A percentile compares a stretch with the other conserved stretches of the same genome.
These are phyloP conservation scores for Tubosaeta sp. DNA, from an alignment of 768 basidiomycete species.

Conservation along the genomic window DNA sequence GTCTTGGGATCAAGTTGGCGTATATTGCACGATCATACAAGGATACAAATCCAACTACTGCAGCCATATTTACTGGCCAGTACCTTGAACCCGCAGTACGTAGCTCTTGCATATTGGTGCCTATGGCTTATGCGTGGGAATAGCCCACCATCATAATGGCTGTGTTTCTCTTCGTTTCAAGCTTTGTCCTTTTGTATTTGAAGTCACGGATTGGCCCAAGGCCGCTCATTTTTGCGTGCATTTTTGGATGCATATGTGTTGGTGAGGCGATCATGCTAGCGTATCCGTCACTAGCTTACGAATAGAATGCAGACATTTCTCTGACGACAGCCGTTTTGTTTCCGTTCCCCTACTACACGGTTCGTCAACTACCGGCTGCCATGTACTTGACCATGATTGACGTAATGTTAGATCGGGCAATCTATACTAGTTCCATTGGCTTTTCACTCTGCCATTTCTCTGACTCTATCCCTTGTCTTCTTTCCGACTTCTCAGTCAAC, in stretches of 20 bases:
- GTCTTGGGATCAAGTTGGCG: slow-evolving; percentile 61
- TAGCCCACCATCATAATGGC: slow-evolving; percentile 58
- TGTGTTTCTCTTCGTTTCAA: slow-evolving; percentile 62
- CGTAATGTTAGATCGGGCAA: slow-evolving; percentile 40
- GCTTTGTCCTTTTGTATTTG: slow-evolving; percentile 52
- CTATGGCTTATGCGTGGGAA: not conserved
- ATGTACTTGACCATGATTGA: not conserved
- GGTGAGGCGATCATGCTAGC: slow-evolving; percentile 34
- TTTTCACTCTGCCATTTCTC: slow-evolving; percentile 54
- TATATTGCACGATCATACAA: slow-evolving; percentile 48
- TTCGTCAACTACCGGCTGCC: slow-evolving; percentile 23
- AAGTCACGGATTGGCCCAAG: slow-evolving; percentile 60
- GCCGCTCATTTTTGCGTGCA: slow-evolving; percentile 51
- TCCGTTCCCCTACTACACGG: slow-evolving; percentile 61
- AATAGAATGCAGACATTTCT: slow-evolving; percentile 43
- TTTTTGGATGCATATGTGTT: slow-evolving; percentile 58
- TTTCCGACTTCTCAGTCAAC: slow-evolving; percentile 65
- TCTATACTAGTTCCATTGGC: slow-evolving; percentile 52
- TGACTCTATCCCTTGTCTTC: slow-evolving; percentile 48
- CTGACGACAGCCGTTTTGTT: slow-evolving; percentile 56
- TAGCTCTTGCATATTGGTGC: not conserved
- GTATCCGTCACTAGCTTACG: not conserved
- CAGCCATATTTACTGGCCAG: slow-evolving; percentile 43
- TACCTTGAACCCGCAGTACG: slow-evolving; percentile 52
- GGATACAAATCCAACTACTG: slow-evolving; percentile 34